Evolutionary conservation across 2,329 filamentous ascomycete genomes (phyloP), one percentile per base, ranked within the genome.

Genomic region (Aspergillaceae sp.): DNA sequence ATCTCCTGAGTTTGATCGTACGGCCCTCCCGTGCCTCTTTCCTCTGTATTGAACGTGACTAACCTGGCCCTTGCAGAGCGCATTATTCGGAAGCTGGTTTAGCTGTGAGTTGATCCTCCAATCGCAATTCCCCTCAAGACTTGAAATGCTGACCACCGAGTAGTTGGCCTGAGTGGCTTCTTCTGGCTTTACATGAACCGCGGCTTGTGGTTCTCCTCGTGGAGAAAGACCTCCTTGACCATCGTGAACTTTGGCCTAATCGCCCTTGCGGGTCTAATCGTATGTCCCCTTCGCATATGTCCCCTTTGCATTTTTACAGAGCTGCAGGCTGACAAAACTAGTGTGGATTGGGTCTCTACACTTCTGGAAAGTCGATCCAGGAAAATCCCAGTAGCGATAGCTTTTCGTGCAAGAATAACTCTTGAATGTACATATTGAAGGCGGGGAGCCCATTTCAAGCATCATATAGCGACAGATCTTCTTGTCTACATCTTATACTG

Each of bases 1-100:
- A 79, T 42, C 65, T 87, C 11, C 66, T 86, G 35, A 78, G 77
- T 6, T 64, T 86, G 32, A 77, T 85, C 55, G 51, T 62, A 59
- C n/a, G 51, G 46, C 36, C 19, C n/a, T 8, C 27, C 27, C 40
- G 19, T 32, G 3, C 8, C 10, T 41, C 38, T 40, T 32, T 32
- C 4, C n/a, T 8, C 3, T 35, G 6, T n/a, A 19, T 26, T 6
- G 11, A 9, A 8, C 7, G 8, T 42, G 27, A 19, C 41, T 42
- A 5, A 42, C 32, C 5, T 2, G 29, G 11, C 6, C 11, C 33
- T 36, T 27, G 7, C 33, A 50, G 48, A 47, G 41, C 29, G 44
- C 49, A 19, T 26, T 51, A 3, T 51, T 51, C 26, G 47, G 41
- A 3, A 51, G 49, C 36, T 51, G 49, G 49, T 51, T 51, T 28